Base-by-base conservation (phyloP, 371 early-diverging fungal species). In the Mycotypha africana region DNA sequence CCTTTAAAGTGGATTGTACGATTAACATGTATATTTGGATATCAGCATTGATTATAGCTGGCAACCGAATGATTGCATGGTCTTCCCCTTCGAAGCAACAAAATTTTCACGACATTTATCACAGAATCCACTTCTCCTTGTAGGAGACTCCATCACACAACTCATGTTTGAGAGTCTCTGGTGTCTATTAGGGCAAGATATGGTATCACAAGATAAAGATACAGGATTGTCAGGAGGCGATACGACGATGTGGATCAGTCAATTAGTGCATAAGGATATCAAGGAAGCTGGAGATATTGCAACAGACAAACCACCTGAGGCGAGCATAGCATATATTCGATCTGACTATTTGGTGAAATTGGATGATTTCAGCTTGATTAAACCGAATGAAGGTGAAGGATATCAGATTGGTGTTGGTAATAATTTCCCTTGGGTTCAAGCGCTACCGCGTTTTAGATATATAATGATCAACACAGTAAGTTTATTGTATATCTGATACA, bases 141-240 rank as follows among this genome's bases (percentile, higher is more conserved):
- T 70, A 10, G 66, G 70, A 12, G 68, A 68, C 28, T 68, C 68
- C 2, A 68, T 68, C 38, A 64, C 68, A 7, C 61, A 68, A 33
- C 42, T 68, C 3, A 64, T 64, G 50, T 68, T 49, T 40, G 64
- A 68, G 43, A 64, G 64, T 39, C 30, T 63, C 28, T 43, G 47
- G 32, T 68, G 68, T 23, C 24, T 61, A n/a, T 28, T 64, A 25
- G 68, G 64, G 0, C 35, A 56, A 24, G 42, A 64, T 30, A 28
- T 60, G 35, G 36, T 42, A 15, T 11, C 42, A 26, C 38, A 54
- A 42, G 31, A 25, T 9, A 22, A 28, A n/a, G 53, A 60, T 12
- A 48, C 43, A 8, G 25, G 42, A 11, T 26, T 49, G 17, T 45
- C 45, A 11, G 67, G 60, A 1, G 67, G 67, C 11, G 57, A 62